phyloP scores from a whole-genome alignment of 805 yeast species.

The Sporopachydermia lactativora region DNA sequence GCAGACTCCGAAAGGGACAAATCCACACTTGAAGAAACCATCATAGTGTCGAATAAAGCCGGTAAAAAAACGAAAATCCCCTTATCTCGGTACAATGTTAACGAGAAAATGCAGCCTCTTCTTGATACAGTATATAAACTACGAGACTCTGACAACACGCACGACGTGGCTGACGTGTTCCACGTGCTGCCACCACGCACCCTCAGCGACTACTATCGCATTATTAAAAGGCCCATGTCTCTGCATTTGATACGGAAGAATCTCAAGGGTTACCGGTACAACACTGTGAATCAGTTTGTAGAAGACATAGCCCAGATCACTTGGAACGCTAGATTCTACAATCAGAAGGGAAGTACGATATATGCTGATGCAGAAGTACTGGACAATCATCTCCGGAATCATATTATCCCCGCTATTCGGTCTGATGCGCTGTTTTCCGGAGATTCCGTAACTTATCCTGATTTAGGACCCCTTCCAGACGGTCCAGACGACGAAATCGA shows the following conservation, averaged over 20 bases:
- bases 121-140: not conserved
- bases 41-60: not conserved
- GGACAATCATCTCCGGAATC: conserved; percentile 34
- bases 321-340: conserved; percentile 83
- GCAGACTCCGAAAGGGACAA: too few relatives aligned
- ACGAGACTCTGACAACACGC: not conserved
- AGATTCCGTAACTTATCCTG: conserved; percentile 35
- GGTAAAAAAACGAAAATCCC: not conserved
- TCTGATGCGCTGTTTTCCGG: conserved; percentile 25
- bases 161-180: conserved; percentile 37
- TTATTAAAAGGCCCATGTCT: conserved; percentile 71
- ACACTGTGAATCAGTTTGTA: conserved; percentile 51
- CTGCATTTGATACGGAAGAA: conserved; percentile 53
- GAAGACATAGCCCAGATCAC: conserved; percentile 71
- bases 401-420: conserved; percentile 33
- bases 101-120: not conserved
- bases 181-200: conserved; percentile 61
- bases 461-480: conserved; percentile 55
- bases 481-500: conserved; percentile 10
- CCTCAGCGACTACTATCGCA: conserved; percentile 66
- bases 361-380: conserved; percentile 54
- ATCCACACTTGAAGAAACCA: too few relatives aligned
- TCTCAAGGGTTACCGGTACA: conserved; percentile 39
- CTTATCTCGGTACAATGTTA: not conserved
- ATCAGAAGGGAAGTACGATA: conserved; percentile 52